phyloP scores from a whole-genome alignment of 495 filamentous ascomycete species.

The Staphylotrichum longicolle region DNA sequence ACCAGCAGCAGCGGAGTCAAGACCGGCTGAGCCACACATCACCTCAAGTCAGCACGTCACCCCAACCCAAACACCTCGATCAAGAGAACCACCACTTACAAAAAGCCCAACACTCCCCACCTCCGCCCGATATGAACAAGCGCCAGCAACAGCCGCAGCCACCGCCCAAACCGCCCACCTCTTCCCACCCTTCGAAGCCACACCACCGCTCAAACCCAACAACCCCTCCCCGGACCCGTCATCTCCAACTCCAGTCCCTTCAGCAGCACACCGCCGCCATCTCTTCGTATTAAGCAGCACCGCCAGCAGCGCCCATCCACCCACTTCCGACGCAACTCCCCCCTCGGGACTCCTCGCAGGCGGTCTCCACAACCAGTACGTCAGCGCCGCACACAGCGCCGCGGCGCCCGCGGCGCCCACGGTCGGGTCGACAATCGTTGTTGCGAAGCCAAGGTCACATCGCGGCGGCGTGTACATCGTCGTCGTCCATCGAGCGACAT shows the following conservation, averaged over 20 bases:
- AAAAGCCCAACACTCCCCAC: neutral
- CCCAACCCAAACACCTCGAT: neutral
- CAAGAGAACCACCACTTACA: neutral
- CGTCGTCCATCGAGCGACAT: too few species aligned
- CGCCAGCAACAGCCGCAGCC: neutral
- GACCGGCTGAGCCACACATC: slow-evolving; percentile 1
- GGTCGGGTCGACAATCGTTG: neutral
- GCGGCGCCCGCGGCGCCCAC: neutral
- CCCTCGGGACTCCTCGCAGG: neutral
- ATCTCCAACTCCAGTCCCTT: neutral
- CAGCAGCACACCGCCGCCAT: neutral
- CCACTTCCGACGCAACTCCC: neutral
- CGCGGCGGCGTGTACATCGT: neutral
- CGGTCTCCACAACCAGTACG: neutral
- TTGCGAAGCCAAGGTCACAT: neutral
- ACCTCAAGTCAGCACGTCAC: neutral
- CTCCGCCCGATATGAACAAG: slow-evolving; percentile 4
- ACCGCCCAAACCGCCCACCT: neutral
- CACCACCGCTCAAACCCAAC: neutral
- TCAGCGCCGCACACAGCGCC: neutral
- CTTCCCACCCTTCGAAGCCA: neutral
- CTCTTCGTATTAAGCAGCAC: neutral
- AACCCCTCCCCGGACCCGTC: neutral
- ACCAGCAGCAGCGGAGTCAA: slow-evolving; percentile 13
- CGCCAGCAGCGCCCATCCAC: slow-evolving; percentile 5